Percentiles rank a stretch among this genome's conserved stretches.
These are phyloP conservation scores for Cercospora sp. DNA, from an alignment of 2,329 filamentous ascomycete species.

Conservation along the genomic window DNA sequence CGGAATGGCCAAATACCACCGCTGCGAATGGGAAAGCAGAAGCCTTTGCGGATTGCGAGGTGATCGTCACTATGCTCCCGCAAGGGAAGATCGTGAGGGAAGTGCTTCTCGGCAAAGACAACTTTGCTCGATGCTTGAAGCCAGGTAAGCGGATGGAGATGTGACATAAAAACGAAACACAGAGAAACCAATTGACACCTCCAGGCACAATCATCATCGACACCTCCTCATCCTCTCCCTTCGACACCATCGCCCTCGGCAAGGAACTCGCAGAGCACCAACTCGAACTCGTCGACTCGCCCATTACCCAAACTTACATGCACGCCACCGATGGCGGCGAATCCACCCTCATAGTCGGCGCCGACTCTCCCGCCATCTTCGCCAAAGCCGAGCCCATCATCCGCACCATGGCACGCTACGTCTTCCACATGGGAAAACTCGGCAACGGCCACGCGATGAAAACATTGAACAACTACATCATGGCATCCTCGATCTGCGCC, in stretches of 20 bases:
- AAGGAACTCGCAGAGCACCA: conserved; percentile 36
- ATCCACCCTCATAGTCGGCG: conserved; percentile 41
- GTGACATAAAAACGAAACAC: no score
- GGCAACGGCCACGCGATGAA: conserved; percentile 42
- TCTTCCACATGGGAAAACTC: conserved; percentile 41
- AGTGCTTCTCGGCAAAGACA: conserved; percentile 35
- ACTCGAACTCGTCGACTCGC: conserved; percentile 39
- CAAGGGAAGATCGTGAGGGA: conserved; percentile 40
- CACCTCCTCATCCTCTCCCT: conserved; percentile 41
- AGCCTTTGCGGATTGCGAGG: conserved; percentile 38
- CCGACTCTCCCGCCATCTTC: conserved; percentile 31
- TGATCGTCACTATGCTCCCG: conserved; percentile 41
- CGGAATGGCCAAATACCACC: conserved; percentile 35
- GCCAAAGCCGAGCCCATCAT: conserved; percentile 39
- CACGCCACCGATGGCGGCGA: conserved; percentile 40
- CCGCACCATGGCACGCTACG: conserved; percentile 38
- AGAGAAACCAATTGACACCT: neutral
- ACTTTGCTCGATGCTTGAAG: conserved; percentile 35
- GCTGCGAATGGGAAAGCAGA: conserved; percentile 30
- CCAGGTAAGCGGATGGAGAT: conserved; percentile 16
- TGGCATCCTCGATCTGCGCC: conserved; percentile 39
- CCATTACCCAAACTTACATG: conserved; percentile 42
- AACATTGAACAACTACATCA: conserved; percentile 43
- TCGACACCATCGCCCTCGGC: conserved; percentile 39
- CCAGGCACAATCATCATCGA: conserved; percentile 39